phyloP scores from a whole-genome alignment of 257 asterid species.

The Nicotiana benthamiana region DNA sequence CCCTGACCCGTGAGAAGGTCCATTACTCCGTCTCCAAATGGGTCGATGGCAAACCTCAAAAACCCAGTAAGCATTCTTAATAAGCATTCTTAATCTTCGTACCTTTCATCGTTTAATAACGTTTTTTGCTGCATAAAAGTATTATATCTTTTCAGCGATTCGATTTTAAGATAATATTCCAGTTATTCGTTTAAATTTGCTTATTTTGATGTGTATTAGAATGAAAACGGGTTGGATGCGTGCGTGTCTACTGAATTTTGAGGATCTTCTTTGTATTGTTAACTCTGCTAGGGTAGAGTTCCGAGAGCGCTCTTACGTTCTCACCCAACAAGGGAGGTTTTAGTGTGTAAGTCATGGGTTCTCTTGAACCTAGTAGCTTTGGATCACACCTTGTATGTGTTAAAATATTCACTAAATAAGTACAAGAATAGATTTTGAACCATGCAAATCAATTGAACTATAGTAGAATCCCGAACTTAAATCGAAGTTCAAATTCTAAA shows the following conservation, averaged over 20 bases:
- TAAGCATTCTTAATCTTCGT: not conserved
- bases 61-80: not conserved
- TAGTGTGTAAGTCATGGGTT: too few relatives aligned
- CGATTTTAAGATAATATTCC: not conserved
- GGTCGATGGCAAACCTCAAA: conserved; percentile 6
- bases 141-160: not conserved
- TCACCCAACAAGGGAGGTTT: too few relatives aligned
- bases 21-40: conserved; percentile 10
- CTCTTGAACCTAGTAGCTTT: too few relatives aligned
- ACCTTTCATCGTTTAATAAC: not conserved
- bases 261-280: not conserved
- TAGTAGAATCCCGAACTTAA: too few relatives aligned
- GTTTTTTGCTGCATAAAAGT: not conserved
- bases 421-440: too few relatives aligned
- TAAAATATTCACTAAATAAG: too few relatives aligned
- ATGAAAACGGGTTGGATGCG: not conserved
- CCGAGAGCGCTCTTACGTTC: too few relatives aligned
- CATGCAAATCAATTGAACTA: too few relatives aligned
- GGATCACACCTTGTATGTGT: too few relatives aligned
- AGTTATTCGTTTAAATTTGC: not conserved
- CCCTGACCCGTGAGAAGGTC: conserved; percentile 10
- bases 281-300: not conserved
- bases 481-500: too few relatives aligned
- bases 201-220: not conserved
- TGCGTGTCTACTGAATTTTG: not conserved